These are phyloP conservation scores for Cercospora janseana DNA, from an alignment of 2,329 filamentous ascomycete genomes.

Conservation along the genomic window DNA sequence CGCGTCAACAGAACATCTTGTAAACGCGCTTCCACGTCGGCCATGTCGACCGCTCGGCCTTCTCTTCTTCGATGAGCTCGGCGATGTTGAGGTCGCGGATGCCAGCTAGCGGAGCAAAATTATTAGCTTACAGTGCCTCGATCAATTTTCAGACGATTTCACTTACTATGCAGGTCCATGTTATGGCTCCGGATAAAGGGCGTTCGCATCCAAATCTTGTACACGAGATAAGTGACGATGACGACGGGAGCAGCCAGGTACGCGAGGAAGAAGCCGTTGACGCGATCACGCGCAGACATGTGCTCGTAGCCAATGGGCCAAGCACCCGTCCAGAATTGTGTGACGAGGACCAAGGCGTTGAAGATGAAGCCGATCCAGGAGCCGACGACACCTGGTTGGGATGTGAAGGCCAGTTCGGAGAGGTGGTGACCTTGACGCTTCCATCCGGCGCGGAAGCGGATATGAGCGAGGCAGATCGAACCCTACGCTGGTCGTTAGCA, in stretches of 20 bases:
- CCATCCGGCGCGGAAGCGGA: constrained; percentile 86
- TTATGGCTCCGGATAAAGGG: constrained; percentile 63
- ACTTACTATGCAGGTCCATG: constrained; percentile 51
- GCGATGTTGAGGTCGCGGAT: constrained; percentile 80
- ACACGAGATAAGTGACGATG: constrained; percentile 35
- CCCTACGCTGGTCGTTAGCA: too few species aligned
- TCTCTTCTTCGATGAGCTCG: constrained; percentile 75
- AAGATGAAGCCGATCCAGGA: constrained; percentile 62
- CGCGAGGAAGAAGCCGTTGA: constrained; percentile 31
- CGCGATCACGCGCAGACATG: constrained; percentile 20
- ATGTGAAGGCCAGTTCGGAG: constrained; percentile 63
- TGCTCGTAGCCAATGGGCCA: constrained; percentile 59
- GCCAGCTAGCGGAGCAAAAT: constrained; percentile 72
- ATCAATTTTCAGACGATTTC: too few species aligned
- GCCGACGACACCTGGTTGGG: constrained; percentile 57
- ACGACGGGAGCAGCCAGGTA: constrained; percentile 40
- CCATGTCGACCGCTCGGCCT: constrained; percentile 63
- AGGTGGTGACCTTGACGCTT: constrained; percentile 61
- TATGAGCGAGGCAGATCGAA: constrained; percentile 90
- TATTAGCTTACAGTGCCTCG: background rate
- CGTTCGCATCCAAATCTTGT: constrained; percentile 34
- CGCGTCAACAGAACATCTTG: constrained; percentile 49
- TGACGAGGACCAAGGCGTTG: constrained; percentile 65
- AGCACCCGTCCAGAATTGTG: constrained; percentile 76
- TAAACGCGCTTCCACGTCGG: constrained; percentile 51